Percentiles rank a stretch among this genome's conserved stretches.
These are phyloP conservation scores for Saccharomycopsis phalli DNA, from an alignment of 1,139 yeast genomes.

Conservation along the genomic window DNA sequence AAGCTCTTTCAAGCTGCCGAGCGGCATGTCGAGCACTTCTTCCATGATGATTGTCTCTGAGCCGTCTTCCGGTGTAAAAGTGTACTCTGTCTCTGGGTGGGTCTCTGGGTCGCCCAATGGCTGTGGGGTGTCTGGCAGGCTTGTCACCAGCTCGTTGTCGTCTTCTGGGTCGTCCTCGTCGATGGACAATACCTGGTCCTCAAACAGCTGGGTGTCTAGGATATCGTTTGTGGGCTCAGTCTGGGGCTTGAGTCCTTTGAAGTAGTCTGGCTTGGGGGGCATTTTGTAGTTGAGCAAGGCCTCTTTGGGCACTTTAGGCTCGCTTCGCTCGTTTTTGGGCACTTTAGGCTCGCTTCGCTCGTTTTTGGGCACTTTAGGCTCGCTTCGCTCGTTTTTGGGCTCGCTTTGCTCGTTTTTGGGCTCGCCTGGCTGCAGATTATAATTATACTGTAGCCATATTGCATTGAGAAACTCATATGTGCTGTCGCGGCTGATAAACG, in stretches of 20 bases:
- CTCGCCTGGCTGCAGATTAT: conserved; percentile 10
- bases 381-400: neutral
- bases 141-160: conserved; percentile 27
- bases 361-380: too few species aligned
- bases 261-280: too few species aligned
- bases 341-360: too few species aligned
- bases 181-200: conserved; percentile 16
- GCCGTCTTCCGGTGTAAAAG: conserved; percentile 42
- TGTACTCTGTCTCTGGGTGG: conserved; percentile 46
- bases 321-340: too few species aligned
- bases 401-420: neutral
- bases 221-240: neutral
- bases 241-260: neutral
- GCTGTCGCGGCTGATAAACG: conserved; percentile 59
- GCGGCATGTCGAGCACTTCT: conserved; percentile 60
- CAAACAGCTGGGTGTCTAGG: neutral
- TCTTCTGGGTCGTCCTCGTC: conserved; percentile 22
- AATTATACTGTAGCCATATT: conserved; percentile 38
- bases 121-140: conserved; percentile 19
- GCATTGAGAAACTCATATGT: conserved; percentile 52
- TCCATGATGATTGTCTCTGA: conserved; percentile 53
- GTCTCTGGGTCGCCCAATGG: conserved; percentile 27
- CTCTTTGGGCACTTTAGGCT: neutral
- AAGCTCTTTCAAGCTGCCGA: conserved; percentile 62
- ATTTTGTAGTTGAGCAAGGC: neutral